Evolutionary conservation across 2,329 filamentous ascomycete species (phyloP).

Genomic region (Capronia epimyces): DNA sequence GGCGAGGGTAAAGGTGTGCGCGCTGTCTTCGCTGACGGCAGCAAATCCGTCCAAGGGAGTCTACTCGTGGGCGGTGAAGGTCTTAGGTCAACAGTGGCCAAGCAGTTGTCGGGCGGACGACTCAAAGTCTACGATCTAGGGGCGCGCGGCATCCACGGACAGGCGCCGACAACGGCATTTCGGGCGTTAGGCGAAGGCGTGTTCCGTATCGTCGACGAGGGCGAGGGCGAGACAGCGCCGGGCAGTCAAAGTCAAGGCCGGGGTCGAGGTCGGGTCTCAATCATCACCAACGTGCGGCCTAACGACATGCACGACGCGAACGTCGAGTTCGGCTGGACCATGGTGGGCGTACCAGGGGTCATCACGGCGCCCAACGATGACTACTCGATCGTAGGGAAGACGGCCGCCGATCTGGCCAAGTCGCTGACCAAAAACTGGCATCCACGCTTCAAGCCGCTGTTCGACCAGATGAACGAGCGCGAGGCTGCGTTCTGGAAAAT

Average conservation of each 20-base stretch:
- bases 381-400: slow-evolving; percentile 52
- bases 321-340: slow-evolving; percentile 59
- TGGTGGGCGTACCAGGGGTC: slow-evolving; percentile 54
- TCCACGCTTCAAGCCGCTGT: slow-evolving; percentile 26
- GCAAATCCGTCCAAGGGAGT: slow-evolving; percentile 53
- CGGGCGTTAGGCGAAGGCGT: slow-evolving; percentile 59
- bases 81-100: slow-evolving; percentile 56
- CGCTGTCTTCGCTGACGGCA: slow-evolving; percentile 56
- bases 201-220: slow-evolving; percentile 49
- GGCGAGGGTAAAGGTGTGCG: slow-evolving; percentile 44
- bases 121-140: slow-evolving; percentile 61
- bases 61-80: slow-evolving; percentile 60
- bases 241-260: slow-evolving; percentile 38
- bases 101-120: slow-evolving; percentile 53
- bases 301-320: slow-evolving; percentile 55
- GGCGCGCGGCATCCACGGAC: slow-evolving; percentile 60
- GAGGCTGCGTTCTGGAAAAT: slow-evolving; percentile 35
- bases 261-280: slow-evolving; percentile 48
- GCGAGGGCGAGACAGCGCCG: no score
- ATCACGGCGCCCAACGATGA: slow-evolving; percentile 57
- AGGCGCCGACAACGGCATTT: slow-evolving; percentile 58
- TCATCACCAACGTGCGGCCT: slow-evolving; percentile 61
- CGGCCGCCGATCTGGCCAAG: slow-evolving; percentile 26
- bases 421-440: slow-evolving; percentile 30
- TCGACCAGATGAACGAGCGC: slow-evolving; percentile 30